Evolutionary conservation across 2,329 filamentous ascomycete genomes (phyloP), one percentile per base, ranked within the genome.

Genomic region (Sarocladiaceae sp.): DNA sequence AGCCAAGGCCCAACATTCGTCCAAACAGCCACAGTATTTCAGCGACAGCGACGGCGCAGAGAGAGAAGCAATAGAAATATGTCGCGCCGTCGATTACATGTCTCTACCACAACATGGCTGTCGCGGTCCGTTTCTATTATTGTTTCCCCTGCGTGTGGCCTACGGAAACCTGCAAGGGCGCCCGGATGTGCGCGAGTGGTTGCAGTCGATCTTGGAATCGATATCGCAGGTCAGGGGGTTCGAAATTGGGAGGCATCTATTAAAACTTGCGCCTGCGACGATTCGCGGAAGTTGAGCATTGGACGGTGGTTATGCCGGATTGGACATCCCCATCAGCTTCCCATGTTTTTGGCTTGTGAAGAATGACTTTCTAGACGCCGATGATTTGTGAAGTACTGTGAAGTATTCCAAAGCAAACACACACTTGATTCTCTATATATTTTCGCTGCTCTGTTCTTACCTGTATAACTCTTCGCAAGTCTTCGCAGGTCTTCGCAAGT

Each of bases 101-200:
- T 26, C 23, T 4, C n/a, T 26, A 18, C 39, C 39, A 8, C 18
- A 44, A 6, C 39, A 44, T n/a, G 39, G 39, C 7, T 44, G 39
- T n/a, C 39, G 39, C n/a, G 39, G 39, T 6, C 6, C 39, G 11
- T 44, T 44, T n/a, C n/a, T 44, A 20, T 20, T 44, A 4, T n/a
- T 44, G 39, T 44, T 44, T 44, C 39, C 39, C 18, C 18, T 44
- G 11, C 39, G 39, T n/a, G 39, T 44, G 10, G 39, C 39, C n/a
- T 44, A 20, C 18, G 39, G 39, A 26, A 23, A 44, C n/a, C 18
- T 44, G 8, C 11, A 20, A 23, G 10, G 18, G 10, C 39, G 18
- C 7, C 39, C 18, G 4, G 18, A 44, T 10, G 18, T 44, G 13
- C 18, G 20, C 7, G 10, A 6, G 39, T 44, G 39, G 39, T 23